These are phyloP conservation scores for Lanmaoa pseudosensibilis DNA, from an alignment of 768 basidiomycete genomes.

Conservation along the genomic window DNA sequence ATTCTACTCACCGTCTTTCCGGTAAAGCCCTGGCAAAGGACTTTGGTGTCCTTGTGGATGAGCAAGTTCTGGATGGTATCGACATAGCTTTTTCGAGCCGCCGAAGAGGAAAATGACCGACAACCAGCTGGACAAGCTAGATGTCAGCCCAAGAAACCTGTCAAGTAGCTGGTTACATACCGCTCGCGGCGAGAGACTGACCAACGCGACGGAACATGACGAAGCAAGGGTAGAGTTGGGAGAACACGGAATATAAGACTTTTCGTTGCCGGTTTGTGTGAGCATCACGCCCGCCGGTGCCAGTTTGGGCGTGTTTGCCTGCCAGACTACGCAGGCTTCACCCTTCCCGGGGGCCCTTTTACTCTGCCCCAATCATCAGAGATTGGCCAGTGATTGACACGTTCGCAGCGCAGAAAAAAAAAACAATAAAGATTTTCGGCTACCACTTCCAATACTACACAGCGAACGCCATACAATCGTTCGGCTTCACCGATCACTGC, in stretches of 20 bases:
- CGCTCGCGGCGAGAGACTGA: slow-evolving; percentile 51
- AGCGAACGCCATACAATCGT: neutral
- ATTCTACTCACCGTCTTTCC: slow-evolving; percentile 80
- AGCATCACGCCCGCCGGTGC: slow-evolving; percentile 21
- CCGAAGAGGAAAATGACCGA: slow-evolving; percentile 81
- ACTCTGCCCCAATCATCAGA: neutral
- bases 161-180: slow-evolving; percentile 37
- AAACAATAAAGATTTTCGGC: slow-evolving; percentile 15
- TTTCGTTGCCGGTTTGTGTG: slow-evolving; percentile 13
- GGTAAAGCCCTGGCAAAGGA: slow-evolving; percentile 89
- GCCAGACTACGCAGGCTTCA: neutral
- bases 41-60: slow-evolving; percentile 93
- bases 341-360: no score
- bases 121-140: slow-evolving; percentile 49
- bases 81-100: slow-evolving; percentile 74
- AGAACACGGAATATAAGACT: slow-evolving; percentile 5
- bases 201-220: slow-evolving; percentile 61
- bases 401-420: neutral
- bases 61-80: slow-evolving; percentile 89
- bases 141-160: neutral
- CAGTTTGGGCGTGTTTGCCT: slow-evolving; percentile 29
- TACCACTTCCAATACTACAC: slow-evolving; percentile 18
- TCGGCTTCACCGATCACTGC: slow-evolving; percentile 18
- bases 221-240: slow-evolving; percentile 12
- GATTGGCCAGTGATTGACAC: neutral